These are phyloP conservation scores for Forsythia viridissima DNA, from an alignment of 257 asterid genomes.

Conservation along the genomic window DNA sequence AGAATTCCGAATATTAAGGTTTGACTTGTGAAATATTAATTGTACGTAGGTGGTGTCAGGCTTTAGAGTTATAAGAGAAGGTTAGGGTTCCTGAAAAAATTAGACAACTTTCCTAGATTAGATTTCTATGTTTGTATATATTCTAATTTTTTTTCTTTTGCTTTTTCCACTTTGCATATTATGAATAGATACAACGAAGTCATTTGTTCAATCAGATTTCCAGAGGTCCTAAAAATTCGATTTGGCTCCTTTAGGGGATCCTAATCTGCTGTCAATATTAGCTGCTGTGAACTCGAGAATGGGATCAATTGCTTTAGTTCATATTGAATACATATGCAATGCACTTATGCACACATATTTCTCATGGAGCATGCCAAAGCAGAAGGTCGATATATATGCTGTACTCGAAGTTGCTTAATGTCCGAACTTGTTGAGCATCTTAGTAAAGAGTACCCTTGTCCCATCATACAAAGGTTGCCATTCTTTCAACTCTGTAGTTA, in stretches of 20 bases:
- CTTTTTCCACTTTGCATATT: too few relatives aligned
- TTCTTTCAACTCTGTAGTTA: neutral
- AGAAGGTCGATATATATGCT: slow-evolving; percentile 69
- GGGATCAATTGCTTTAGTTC: slow-evolving; percentile 86
- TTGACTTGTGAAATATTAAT: too few relatives aligned
- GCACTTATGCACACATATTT: slow-evolving; percentile 76
- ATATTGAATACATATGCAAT: slow-evolving; percentile 66
- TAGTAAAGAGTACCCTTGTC: slow-evolving; percentile 37
- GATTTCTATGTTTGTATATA: too few relatives aligned
- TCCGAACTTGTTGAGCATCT: slow-evolving; percentile 52
- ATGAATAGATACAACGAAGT: neutral
- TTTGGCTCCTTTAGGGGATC: slow-evolving; percentile 46
- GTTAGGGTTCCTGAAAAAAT: too few relatives aligned
- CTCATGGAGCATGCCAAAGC: slow-evolving; percentile 69
- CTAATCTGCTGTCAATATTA: slow-evolving; percentile 47
- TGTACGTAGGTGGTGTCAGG: too few relatives aligned
- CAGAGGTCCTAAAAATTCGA: neutral
- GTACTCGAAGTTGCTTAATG: slow-evolving; percentile 46
- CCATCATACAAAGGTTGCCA: slow-evolving; percentile 48
- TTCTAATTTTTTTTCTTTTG: too few relatives aligned
- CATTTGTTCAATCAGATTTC: neutral
- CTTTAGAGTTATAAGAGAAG: too few relatives aligned
- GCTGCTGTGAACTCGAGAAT: slow-evolving; percentile 67
- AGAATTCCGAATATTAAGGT: too few relatives aligned
- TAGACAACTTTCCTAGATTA: too few relatives aligned